Evolutionary conservation across 177 flowering plant species (phyloP).

Genomic region (Tripterygium wilfordii): DNA sequence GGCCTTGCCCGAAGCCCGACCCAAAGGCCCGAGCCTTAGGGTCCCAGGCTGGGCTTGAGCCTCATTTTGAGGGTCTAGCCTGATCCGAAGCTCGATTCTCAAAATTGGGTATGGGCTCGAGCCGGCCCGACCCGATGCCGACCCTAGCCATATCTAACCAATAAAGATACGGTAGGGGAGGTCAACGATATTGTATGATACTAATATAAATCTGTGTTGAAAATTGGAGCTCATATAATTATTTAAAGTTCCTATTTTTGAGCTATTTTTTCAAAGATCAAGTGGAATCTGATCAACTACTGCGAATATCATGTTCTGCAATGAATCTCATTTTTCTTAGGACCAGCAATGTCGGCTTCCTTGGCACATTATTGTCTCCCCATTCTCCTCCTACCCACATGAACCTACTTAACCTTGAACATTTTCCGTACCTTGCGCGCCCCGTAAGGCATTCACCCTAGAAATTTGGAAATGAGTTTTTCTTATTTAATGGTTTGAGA

Average conservation of each 20-base stretch:
- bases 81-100: no score
- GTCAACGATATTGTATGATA: slow-evolving; percentile 16
- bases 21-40: no score
- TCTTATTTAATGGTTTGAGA: no score
- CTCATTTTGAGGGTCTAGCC: no score
- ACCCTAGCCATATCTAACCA: no score
- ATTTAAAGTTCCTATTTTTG: no score
- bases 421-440: neutral
- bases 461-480: no score
- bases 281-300: slow-evolving; percentile 22
- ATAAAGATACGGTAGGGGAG: slow-evolving; percentile 1
- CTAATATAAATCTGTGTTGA: slow-evolving; percentile 5
- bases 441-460: no score
- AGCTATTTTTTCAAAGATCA: slow-evolving; percentile 5
- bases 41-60: no score
- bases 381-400: neutral
- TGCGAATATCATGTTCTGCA: slow-evolving; percentile 3
- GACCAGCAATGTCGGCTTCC: slow-evolving; percentile 3
- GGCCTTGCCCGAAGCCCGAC: no score
- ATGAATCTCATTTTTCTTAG: neutral
- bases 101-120: no score
- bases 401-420: neutral
- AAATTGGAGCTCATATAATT: slow-evolving; percentile 13
- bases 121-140: no score
- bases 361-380: slow-evolving; percentile 1